Conservation (phyloP, 202 grass and related monocot species). For the Hordeum pubiflorum region DNA sequence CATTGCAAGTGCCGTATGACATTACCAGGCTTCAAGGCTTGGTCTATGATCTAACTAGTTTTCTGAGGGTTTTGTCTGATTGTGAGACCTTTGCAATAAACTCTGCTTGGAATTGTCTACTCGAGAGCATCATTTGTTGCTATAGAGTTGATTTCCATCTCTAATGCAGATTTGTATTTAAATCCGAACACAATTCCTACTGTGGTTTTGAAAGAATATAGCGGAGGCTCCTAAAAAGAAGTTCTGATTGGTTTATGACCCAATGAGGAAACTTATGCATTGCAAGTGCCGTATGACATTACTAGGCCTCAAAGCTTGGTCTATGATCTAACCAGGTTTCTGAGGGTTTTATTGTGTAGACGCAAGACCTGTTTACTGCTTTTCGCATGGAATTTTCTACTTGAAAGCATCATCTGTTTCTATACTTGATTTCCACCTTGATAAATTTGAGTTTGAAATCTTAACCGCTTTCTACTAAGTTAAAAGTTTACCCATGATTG, state of each 20-base stretch:
- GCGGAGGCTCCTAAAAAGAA: not conserved
- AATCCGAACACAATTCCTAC: not conserved
- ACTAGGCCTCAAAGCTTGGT: not conserved
- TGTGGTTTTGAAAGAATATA: not conserved
- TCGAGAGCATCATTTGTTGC: not conserved
- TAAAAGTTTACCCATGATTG: not conserved
- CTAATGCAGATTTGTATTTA: not conserved
- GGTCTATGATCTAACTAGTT: not conserved
- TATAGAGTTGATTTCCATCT: not conserved
- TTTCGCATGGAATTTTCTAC: not conserved
- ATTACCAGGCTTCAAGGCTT: not conserved
- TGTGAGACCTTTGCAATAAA: not conserved
- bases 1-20: constrained; percentile 22
- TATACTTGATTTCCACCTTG: not conserved
- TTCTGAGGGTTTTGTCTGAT: not conserved
- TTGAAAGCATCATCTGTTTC: not conserved
- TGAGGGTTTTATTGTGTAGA: not conserved
- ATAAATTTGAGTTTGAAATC: not conserved
- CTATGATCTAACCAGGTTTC: constrained; percentile 8
- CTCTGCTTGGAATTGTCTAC: not conserved
- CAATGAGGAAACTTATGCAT: not conserved
- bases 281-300: constrained; percentile 20
- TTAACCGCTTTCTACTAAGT: not conserved
- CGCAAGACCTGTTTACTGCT: not conserved
- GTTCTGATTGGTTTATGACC: not conserved